phyloP scores from a whole-genome alignment of 2,329 filamentous ascomycete genomes.

The Blastomyces parvus region DNA sequence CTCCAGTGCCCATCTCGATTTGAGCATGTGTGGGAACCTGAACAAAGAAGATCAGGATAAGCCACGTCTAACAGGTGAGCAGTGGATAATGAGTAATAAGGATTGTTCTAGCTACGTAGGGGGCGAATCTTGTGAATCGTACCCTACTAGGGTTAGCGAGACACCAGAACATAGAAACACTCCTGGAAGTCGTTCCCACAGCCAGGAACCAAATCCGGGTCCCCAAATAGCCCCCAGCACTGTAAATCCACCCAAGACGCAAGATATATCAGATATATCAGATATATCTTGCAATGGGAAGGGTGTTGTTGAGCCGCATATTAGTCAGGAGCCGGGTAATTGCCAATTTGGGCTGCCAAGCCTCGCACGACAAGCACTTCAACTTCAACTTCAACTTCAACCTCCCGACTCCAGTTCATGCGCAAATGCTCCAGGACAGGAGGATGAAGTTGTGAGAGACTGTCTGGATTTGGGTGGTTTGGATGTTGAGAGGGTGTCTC shows the following conservation, averaged over 20 bases:
- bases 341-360: conserved; percentile 6
- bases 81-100: not conserved
- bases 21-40: not conserved
- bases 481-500: not conserved
- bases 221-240: not conserved
- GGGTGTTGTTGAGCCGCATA: not conserved
- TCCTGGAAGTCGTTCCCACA: not conserved
- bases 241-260: not conserved
- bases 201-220: not conserved
- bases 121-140: not conserved
- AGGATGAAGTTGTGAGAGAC: not conserved
- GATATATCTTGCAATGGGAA: not conserved
- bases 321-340: conserved; percentile 6
- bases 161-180: not conserved
- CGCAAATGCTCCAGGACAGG: not conserved
- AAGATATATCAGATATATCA: not conserved
- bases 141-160: not conserved
- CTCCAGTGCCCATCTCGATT: conserved; percentile 1
- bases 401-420: not conserved
- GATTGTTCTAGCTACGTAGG: not conserved
- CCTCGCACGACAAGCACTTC: conserved; percentile 11
- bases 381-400: conserved; percentile 11
- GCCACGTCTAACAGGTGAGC: not conserved
- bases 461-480: not conserved
- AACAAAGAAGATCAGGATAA: not conserved